Base-by-base conservation (phyloP, 2,329 filamentous ascomycete genomes). In the Talaromyces verruculosus region DNA sequence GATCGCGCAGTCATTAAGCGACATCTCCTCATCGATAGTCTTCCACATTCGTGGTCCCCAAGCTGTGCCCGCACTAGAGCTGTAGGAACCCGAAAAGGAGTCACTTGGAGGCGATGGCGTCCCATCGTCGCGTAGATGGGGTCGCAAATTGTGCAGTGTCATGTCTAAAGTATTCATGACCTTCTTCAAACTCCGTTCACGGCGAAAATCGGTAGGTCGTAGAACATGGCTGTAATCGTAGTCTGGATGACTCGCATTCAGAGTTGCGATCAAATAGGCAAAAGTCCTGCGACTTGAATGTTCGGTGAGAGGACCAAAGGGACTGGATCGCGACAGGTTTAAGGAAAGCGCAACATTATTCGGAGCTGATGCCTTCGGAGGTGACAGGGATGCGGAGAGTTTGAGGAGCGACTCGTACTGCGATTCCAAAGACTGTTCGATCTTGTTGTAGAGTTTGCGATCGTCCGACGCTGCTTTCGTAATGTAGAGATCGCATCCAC, bases 151-250 rank as follows among this genome's bases (percentile, higher is more conserved):
- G 79, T 91, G 91, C 67, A 99, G 83, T 0, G 92, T 96, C 15
- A 88, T 92, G 76, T 98, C 93, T 67, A 99, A 87, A 63, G 88
- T 92, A 72, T 90, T 90, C 86, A 96, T 96, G 66, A 97, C 91
- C 25, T 86, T 85, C 68, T 91, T 88, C 68, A 97, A 78, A 71
- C 89, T 91, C 67, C 89, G 86, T 81, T 97, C 93, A 69, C 91
- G 89, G 71, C 89, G 90, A 78, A 99, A 99, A 77, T 99, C 95
- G 41, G 89, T 87, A 0, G 95, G 93, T 43, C 93, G 89, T 66
- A 98, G 83, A 39, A 95, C 89, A 74, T 97, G 91, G 1, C 93
- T 97, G 80, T 99, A 99, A 78, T 99, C 95, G 78, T 99, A 98
- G 79, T 99, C 92, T 1, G 91, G 89, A 79, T 99, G 94, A 66